Evolutionary conservation across 2,329 filamentous ascomycete species (phyloP).

Genomic region (Diaporthe destruens): DNA sequence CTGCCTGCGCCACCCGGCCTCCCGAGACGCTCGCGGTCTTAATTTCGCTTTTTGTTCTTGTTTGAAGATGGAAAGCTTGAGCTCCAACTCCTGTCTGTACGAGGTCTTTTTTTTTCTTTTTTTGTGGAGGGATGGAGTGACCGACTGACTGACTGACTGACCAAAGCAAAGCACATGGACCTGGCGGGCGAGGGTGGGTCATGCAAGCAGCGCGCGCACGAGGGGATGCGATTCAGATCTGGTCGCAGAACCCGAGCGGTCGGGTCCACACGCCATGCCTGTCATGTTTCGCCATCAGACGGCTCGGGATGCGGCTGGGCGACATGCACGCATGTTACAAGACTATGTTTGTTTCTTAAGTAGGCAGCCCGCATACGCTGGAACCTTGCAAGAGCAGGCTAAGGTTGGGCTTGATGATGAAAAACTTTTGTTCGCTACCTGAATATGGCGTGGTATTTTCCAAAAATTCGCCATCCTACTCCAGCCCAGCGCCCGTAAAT

Average conservation of each 20-base stretch:
- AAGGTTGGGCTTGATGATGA: not conserved
- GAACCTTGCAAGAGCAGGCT: not conserved
- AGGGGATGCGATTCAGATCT: constrained; percentile 14
- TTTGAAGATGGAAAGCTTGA: not conserved
- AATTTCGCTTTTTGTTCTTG: not conserved
- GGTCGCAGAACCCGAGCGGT: constrained; percentile 21
- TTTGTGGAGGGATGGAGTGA: not conserved
- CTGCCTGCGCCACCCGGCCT: too few relatives aligned
- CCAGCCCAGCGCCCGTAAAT: constrained; percentile 28
- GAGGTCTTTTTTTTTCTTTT: too few relatives aligned
- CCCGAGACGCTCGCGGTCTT: constrained; percentile 3
- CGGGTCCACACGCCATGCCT: constrained; percentile 28
- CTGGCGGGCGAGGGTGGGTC: not conserved
- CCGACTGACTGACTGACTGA: too few relatives aligned
- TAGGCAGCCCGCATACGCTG: constrained; percentile 8
- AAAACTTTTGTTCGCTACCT: constrained; percentile 29
- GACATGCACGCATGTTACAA: not conserved
- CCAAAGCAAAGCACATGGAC: not conserved
- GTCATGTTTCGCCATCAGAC: constrained; percentile 19
- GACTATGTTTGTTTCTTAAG: not conserved
- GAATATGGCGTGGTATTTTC: constrained; percentile 14
- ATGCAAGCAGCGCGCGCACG: not conserved
- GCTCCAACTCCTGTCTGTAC: not conserved
- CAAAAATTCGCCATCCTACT: not conserved
- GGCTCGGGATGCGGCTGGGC: not conserved